These are phyloP conservation scores for Fusarium buxicola DNA, from an alignment of 2,329 filamentous ascomycete species.

Conservation along the genomic window DNA sequence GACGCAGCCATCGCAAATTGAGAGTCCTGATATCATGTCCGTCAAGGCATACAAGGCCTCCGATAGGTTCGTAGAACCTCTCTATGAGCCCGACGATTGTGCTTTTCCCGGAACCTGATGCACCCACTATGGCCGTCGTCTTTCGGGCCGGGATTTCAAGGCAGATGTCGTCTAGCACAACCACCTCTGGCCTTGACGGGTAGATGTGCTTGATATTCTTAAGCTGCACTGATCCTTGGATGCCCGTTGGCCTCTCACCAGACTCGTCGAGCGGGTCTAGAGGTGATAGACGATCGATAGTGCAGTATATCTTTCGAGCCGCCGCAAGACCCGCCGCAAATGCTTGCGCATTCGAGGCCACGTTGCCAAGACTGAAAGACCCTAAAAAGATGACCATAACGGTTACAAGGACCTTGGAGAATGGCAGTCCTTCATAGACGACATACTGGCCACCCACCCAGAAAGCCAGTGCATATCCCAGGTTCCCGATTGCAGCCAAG, in stretches of 20 bases:
- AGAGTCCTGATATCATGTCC: conserved; percentile 83
- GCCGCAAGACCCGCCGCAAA: conserved; percentile 88
- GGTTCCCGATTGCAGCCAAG: no score
- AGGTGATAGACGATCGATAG: conserved; percentile 88
- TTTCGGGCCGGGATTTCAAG: conserved; percentile 88
- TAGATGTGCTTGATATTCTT: conserved; percentile 92
- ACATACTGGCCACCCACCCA: conserved; percentile 87
- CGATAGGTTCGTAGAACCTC: conserved; percentile 91
- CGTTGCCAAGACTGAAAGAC: conserved; percentile 89
- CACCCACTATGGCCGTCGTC: conserved; percentile 91
- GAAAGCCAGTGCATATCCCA: conserved; percentile 87
- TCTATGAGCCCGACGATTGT: conserved; percentile 95
- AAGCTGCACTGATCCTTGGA: conserved; percentile 84
- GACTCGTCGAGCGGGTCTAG: conserved; percentile 78
- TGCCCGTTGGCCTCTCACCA: conserved; percentile 80
- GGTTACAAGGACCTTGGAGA: conserved; percentile 81
- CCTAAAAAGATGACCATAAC: conserved; percentile 95
- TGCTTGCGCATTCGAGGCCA: conserved; percentile 86
- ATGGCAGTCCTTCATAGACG: conserved; percentile 70
- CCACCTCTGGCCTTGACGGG: conserved; percentile 90
- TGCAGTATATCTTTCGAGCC: conserved; percentile 91
- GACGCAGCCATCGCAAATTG: conserved; percentile 90
- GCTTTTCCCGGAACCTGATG: conserved; percentile 93
- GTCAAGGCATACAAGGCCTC: conserved; percentile 82
- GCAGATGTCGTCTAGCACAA: conserved; percentile 87